phyloP scores from a whole-genome alignment of 345 rosid genomes.

The Rhodamnia argentea region DNA sequence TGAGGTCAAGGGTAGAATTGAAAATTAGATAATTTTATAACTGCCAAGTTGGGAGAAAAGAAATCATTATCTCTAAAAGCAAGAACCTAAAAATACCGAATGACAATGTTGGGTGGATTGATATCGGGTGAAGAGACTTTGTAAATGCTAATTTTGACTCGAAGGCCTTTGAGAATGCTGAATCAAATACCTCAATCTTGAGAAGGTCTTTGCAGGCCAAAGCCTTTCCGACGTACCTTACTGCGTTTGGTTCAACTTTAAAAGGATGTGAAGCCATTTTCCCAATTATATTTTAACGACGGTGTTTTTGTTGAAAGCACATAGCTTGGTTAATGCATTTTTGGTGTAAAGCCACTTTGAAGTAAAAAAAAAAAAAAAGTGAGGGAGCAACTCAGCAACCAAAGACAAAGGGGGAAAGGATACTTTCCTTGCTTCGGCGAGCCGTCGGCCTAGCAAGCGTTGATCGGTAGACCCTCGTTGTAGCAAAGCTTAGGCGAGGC shows the following conservation, averaged over 20 bases:
- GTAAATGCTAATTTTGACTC: no score
- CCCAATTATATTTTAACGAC: background rate
- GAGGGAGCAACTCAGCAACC: background rate
- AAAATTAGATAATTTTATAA: no score
- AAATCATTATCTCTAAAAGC: no score
- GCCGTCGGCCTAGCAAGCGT: rapidly evolving
- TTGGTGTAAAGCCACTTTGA: background rate
- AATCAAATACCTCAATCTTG: no score
- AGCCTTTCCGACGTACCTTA: no score
- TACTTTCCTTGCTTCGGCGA: background rate
- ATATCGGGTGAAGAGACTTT: no score
- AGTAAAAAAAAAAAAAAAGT: background rate
- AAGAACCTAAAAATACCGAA: no score
- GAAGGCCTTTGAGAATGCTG: no score
- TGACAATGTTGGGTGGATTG: no score
- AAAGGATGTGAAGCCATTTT: background rate
- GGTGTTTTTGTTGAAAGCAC: background rate
- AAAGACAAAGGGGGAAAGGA: background rate
- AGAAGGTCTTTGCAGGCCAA: no score
- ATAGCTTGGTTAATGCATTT: background rate
- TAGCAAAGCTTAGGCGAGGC: background rate
- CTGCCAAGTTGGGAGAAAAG: no score
- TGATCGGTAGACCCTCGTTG: background rate
- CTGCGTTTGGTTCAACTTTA: background rate
- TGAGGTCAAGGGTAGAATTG: no score